Evolutionary conservation across 495 filamentous ascomycete species (phyloP), one percentile per base, ranked within the genome.

Genomic region (Margaritispora aquatica): DNA sequence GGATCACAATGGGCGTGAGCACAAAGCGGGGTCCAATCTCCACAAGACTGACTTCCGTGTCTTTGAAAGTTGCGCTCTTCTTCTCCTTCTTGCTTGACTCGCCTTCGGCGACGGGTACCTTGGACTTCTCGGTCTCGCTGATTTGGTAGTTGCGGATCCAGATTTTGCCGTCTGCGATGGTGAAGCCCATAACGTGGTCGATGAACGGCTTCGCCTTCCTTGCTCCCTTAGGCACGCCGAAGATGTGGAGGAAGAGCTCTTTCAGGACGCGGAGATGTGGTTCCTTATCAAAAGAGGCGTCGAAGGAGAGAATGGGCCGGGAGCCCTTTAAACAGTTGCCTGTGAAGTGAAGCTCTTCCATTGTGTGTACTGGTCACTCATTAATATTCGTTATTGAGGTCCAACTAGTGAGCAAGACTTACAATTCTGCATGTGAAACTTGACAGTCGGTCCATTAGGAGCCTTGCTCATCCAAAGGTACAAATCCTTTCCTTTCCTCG

Each of bases 121-220:
- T 85, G 0, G 75, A 73, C 5, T 77, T 67, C 59, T 93, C 92
- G 0, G 88, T 87, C 69, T 97, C 92, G 60, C 83, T 80, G 70
- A 97, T 88, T 74, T 99, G 91, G 74, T 96, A 99, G 63, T 90
- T 88, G 21, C 94, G 84, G 46, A 97, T 85, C 92, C 95, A 99
- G 68, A 99, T 90, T 77, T 96, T 96, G 61, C 90, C 92, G 63
- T 96, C 93, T 1, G 90, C 91, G 21, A 96, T 73, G 58, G 89
- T 96, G 73, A 99, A 93, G 55, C 85, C 86, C 76, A 97, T 88
- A 59, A 97, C 88, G 58, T 94, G 94, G 70, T 99, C 94, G 49
- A 96, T 77, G 68, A 99, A 99, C 0, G 94, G 95, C 73, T 99
- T 99, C 44, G 86, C 86, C 65, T 92, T 93, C 63, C 90, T 84